These are phyloP conservation scores for Sporothrix inflata DNA, from an alignment of 2,329 filamentous ascomycete genomes.

Conservation along the genomic window DNA sequence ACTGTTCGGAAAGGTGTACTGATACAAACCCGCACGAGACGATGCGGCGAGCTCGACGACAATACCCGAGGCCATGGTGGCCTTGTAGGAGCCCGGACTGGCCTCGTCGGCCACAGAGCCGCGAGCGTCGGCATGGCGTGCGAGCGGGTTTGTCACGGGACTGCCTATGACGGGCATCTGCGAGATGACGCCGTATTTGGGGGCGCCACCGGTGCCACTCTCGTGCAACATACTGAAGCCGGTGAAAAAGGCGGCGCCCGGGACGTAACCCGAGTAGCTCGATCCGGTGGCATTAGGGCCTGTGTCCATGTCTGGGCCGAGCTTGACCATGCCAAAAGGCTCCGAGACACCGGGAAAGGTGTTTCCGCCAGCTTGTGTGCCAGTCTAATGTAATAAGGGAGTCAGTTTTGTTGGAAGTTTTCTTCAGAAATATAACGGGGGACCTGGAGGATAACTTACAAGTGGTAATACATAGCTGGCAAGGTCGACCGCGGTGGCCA, in stretches of 20 bases:
- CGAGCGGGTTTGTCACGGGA: conserved; percentile 39
- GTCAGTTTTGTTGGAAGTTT: conserved; percentile 21
- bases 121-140: conserved; percentile 59
- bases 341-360: conserved; percentile 55
- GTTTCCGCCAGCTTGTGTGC: conserved; percentile 51
- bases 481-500: conserved; percentile 35
- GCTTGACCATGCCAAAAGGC: conserved; percentile 54
- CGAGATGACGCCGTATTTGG: conserved; percentile 69
- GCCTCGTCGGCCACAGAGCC: conserved; percentile 48
- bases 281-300: conserved; percentile 49
- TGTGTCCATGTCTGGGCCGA: conserved; percentile 50
- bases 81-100: conserved; percentile 64
- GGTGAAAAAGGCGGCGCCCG: conserved; percentile 44
- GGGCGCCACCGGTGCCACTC: conserved; percentile 68
- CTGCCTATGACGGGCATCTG: conserved; percentile 59
- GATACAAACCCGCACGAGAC: conserved; percentile 60
- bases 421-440: conserved; percentile 1
- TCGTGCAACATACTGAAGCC: conserved; percentile 69
- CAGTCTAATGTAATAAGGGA: conserved; percentile 48
- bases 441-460: conserved; percentile 26
- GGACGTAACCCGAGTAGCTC: conserved; percentile 57
- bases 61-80: conserved; percentile 58
- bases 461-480: conserved; percentile 43
- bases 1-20: conserved; percentile 55
- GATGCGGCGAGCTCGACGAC: conserved; percentile 61